Conservation (phyloP, 495 filamentous ascomycete species). For the Penicillium subrubescens region DNA sequence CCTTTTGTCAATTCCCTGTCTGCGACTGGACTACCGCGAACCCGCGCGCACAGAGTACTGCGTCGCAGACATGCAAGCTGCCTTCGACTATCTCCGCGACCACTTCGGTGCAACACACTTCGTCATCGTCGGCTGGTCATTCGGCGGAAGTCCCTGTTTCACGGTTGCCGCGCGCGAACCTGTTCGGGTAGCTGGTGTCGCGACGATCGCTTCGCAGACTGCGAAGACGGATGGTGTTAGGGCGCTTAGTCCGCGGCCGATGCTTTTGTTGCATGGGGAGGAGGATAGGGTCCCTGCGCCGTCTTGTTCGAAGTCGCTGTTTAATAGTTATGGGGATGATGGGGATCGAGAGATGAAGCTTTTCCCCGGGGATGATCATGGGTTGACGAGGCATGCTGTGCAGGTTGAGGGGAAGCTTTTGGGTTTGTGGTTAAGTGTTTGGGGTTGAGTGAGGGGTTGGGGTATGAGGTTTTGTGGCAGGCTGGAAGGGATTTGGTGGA, state of each 20-base stretch:
- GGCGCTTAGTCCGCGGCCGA: neutral
- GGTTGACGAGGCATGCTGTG: constrained; percentile 34
- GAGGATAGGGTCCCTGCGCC: neutral
- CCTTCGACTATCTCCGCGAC: constrained; percentile 40
- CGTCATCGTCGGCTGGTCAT: constrained; percentile 50
- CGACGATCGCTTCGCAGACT: constrained; percentile 4
- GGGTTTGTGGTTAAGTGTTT: constrained; percentile 33
- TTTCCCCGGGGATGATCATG: constrained; percentile 42
- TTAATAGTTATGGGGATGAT: constrained; percentile 33
- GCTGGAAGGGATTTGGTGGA: constrained; percentile 33
- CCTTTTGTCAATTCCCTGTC: constrained; percentile 36
- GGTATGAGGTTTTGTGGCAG: constrained; percentile 29
- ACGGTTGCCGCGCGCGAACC: constrained; percentile 1
- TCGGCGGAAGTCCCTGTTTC: constrained; percentile 22
- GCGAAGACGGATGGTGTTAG: neutral
- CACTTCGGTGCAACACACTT: constrained; percentile 36
- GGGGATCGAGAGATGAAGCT: constrained; percentile 39
- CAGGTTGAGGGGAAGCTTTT: constrained; percentile 38
- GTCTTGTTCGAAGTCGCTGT: constrained; percentile 40
- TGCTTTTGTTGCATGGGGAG: neutral
- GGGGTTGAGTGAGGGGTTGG: constrained; percentile 31
- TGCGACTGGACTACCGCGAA: constrained; percentile 48
- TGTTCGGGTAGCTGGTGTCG: neutral
- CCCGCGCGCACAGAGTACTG: constrained; percentile 37
- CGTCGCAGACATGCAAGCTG: constrained; percentile 37